Percentiles rank a stretch among this genome's conserved stretches.
These are phyloP conservation scores for Durusdinium trenchii DNA, from an alignment of 73 alveolate genomes.

Conservation along the genomic window DNA sequence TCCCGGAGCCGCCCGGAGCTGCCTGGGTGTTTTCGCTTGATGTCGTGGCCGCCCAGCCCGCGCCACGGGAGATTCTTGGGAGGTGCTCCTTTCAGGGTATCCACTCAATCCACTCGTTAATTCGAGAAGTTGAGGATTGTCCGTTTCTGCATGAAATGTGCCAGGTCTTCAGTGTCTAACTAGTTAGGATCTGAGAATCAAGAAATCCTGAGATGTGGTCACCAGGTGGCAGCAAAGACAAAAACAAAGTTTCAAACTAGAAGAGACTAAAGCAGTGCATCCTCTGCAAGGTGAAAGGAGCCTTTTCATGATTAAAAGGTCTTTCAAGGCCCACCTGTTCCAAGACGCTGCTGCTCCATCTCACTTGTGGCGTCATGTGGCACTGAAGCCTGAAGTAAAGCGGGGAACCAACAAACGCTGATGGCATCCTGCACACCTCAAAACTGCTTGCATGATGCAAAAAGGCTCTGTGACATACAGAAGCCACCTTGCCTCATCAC, in stretches of 20 bases:
- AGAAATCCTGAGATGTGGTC: not conserved
- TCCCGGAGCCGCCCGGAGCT: no score
- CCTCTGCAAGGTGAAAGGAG: no score
- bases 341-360: not conserved
- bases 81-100: not conserved
- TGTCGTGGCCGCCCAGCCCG: not conserved
- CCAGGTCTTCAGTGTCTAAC: no score
- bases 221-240: not conserved
- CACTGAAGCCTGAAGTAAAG: conserved; percentile 16
- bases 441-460: not conserved
- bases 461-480: not conserved
- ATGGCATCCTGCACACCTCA: not conserved
- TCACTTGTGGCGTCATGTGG: conserved; percentile 34
- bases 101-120: no score
- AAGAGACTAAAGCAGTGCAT: no score
- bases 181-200: not conserved
- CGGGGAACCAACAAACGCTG: not conserved
- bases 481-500: not conserved
- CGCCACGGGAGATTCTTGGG: not conserved
- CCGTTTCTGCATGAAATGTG: no score
- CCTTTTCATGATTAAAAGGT: not conserved
- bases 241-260: no score
- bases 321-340: not conserved
- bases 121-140: no score
- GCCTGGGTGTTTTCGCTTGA: conserved; percentile 25